Base-by-base conservation (phyloP, 345 rosid genomes). In the Gossypium thurberi region DNA sequence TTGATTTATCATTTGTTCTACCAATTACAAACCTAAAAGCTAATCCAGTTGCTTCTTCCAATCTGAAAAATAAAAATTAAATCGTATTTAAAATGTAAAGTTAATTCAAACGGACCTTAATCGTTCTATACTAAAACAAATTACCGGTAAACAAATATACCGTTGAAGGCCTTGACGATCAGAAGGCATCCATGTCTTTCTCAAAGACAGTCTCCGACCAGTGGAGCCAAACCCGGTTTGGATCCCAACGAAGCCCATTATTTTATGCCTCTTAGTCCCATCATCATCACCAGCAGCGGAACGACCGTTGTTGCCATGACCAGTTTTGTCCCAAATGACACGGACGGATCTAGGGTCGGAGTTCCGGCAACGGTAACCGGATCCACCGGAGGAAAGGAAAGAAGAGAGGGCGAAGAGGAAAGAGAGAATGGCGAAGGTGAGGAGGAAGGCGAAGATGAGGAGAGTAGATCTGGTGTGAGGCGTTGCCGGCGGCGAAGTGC, bases 111-210 rank as follows among this genome's bases (percentile, higher is more conserved):
- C 23, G 40, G 21, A 33, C 12, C 44, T n/a, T 17, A 7, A 62
- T 8, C n/a, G 13, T 17, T 62, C 40, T 33, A 5, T 33, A 33
- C 1, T 33, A 33, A 33, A 33, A 33, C 40, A 33, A 33, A 33
- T 4, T 33, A 28, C 37, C 37, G 6, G 37, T 28, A 28, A 33
- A 33, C 40, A 33, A 33, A 33, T 33, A 33, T 79, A 94, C 98
- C 88, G 90, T 85, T 85, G 88, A 82, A 90, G 93, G 21, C 87
- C 89, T 69, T 86, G 87, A 11, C 75, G 93, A 87, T 90, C 90
- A 68, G 98, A 85, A 61, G 98, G 98, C 91, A 94, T 80, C 97
- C 97, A 94, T 0, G 97, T 94, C 77, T 77, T 82, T 83, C 98
- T 83, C 69, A 94, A 84, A 2, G 98, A 87, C 62, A 72, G 80